These are phyloP conservation scores for Papiliotrema fonsecae DNA, from an alignment of 1,284 basidiomycete genomes.

Conservation along the genomic window DNA sequence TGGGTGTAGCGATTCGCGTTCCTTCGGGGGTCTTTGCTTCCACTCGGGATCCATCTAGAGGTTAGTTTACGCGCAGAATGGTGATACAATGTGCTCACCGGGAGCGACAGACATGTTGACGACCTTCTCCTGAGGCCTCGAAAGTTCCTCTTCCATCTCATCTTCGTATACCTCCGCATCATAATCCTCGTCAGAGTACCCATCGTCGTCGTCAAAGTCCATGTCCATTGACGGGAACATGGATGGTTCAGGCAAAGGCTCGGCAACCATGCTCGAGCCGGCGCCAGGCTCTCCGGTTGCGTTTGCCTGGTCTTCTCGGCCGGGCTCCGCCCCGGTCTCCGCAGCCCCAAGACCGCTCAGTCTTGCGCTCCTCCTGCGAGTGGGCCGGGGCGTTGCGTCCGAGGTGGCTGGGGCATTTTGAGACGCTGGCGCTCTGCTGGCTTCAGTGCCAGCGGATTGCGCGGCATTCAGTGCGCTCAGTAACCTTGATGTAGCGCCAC, in stretches of 20 bases:
- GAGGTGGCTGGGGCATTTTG: conserved; percentile 31
- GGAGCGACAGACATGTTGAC: conserved; percentile 76
- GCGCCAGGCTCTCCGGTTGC: neutral
- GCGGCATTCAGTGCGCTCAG: conserved; percentile 1
- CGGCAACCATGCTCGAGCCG: conserved; percentile 4
- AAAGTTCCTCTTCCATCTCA: conserved; percentile 55
- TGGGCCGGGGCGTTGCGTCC: conserved; percentile 12
- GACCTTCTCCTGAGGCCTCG: conserved; percentile 64
- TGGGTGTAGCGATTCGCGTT: conserved; percentile 84
- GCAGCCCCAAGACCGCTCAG: conserved; percentile 60
- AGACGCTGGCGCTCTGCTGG: conserved; percentile 33
- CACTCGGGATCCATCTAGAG: conserved; percentile 77
- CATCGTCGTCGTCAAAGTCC: conserved; percentile 49
- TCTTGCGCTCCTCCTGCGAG: conserved; percentile 71
- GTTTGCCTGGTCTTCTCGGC: conserved; percentile 16
- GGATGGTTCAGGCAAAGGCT: conserved; percentile 17
- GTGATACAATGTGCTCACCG: conserved; percentile 56
- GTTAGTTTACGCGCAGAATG: too few species aligned
- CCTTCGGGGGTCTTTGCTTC: conserved; percentile 96
- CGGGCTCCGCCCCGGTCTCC: conserved; percentile 28
- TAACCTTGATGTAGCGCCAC: neutral
- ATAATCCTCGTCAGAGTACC: conserved; percentile 72
- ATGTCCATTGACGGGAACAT: conserved; percentile 39
- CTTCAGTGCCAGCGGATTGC: conserved; percentile 9
- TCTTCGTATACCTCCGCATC: conserved; percentile 53